Base-by-base conservation (phyloP, 2,329 filamentous ascomycete species). In the Thielaviopsis musarum region DNA sequence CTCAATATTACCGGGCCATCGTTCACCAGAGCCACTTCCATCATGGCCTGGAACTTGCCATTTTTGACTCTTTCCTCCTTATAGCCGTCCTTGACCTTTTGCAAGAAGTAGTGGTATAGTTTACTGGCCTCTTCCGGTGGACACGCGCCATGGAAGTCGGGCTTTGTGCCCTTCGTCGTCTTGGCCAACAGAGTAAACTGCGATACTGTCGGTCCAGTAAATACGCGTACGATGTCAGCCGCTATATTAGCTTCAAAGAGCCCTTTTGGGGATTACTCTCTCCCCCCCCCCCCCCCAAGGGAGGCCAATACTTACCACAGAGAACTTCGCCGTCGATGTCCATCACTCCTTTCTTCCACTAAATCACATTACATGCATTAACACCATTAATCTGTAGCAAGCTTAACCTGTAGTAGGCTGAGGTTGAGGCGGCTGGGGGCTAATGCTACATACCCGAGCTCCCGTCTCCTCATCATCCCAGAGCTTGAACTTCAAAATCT, bases 21-120 rank as follows among this genome's bases (percentile, higher is more conserved):
- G 65, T 97, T 97, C 56, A 96, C 83, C 30, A 96, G 73, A 55
- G 87, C 86, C 61, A 98, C 91, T 68, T 97, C 86, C 93, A 98
- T 98, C 91, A 95, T 96, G 56, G 93, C 93, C 68, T 95, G 91
- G 70, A 98, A 98, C 30, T 91, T 83, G n/a, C 94, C 93, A 69
- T 98, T 85, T 69, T 95, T 90, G 61, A 98, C 91, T 64, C 78
- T 84, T 9, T 89, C 87, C 6, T 79, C 71, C 5, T 75, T 70
- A 69, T 97, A 95, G 2, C 82, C 77, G 58, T 83, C 77, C 65
- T 83, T 79, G 51, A 97, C 82, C 65, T 86, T 87, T 56, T 80
- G 74, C 65, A 91, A 82, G 73, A 98, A 97, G 68, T 85, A 77
- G 59, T 91, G 81, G 69, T 97, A 98, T 6, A 97, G 76, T 62